Evolutionary conservation across 2,329 filamentous ascomycete genomes (phyloP).

Genomic region (Aureobasidium sp.): DNA sequence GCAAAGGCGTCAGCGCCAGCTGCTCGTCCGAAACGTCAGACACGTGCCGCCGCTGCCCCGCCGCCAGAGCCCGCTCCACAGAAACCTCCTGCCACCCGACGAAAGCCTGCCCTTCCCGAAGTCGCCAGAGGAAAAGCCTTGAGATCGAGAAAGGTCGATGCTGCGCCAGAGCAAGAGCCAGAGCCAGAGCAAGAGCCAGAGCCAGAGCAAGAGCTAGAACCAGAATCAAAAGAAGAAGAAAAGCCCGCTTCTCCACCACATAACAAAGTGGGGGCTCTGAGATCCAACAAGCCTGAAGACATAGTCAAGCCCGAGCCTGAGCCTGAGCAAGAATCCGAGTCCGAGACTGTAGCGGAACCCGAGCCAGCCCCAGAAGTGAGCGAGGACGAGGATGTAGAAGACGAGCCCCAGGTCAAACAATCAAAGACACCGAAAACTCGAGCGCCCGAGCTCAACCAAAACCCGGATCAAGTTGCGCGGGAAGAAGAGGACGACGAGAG

Average conservation of each 20-base stretch:
- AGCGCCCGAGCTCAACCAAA: not conserved
- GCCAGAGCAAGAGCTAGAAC: no score
- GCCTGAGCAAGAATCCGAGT: not conserved
- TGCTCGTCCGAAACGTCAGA: conserved; percentile 11
- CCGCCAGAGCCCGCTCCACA: not conserved
- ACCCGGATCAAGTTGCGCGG: not conserved
- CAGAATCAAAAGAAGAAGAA: not conserved
- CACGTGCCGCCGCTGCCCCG: conserved; percentile 1
- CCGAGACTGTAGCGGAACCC: not conserved
- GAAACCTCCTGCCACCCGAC: not conserved
- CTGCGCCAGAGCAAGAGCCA: not conserved
- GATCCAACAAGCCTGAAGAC: not conserved
- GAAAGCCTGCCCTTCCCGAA: conserved; percentile 1
- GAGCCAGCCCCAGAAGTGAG: not conserved
- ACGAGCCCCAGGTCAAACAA: not conserved
- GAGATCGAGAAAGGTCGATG: not conserved
- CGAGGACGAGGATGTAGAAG: not conserved
- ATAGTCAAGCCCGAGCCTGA: not conserved
- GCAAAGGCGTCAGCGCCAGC: conserved; percentile 1
- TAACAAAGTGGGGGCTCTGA: not conserved
- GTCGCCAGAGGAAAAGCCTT: not conserved
- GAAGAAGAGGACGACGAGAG: not conserved
- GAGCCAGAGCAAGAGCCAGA: not conserved
- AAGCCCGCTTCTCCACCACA: not conserved
- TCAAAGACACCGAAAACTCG: not conserved